Base-by-base conservation (phyloP, 2,329 filamentous ascomycete genomes). In the Fusarium nematophilum region DNA sequence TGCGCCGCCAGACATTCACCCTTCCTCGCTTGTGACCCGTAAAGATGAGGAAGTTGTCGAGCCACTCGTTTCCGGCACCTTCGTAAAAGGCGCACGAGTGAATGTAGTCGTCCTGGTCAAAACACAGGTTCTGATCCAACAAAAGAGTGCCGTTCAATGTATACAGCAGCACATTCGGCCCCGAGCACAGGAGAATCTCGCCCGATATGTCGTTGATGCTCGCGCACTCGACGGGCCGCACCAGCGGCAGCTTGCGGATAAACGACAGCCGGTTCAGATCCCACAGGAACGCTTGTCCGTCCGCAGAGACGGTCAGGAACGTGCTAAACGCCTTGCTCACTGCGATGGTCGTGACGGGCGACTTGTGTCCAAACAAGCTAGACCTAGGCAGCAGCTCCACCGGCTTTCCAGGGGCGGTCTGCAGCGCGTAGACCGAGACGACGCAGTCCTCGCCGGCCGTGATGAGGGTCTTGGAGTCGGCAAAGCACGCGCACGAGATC, bases 381-480 rank as follows among this genome's bases (percentile, higher is more conserved):
- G 90, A 89, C 33, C 89, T 86, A 2, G 91, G 90, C 38, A 90
- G 80, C 1, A 99, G 80, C 61, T 98, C 94, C 3, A 96, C 89
- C 0, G 85, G 80, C 61, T 92, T 93, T 9, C 82, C 81, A 0
- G 80, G 81, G 9, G 83, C 79, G 1, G 85, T 88, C 47, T 83
- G 76, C 31, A 97, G 84, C 2, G 85, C 88, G 83, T 92, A 96
- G 2, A 97, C 88, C 0, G 91, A 93, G 5, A 99, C 85, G 0
- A 95, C 93, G 68, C 94, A 97, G 69, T 99, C 95, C 42, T 92
- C 90, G 21, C 95, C 95, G 1, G 93, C 92, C 0, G 95, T 98
- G 61, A 99, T 89, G 15, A 99, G 83, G 0, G 92, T 97, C 68
- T 90, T 91, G 13, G 92, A 94, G 72, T 97, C 94, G 1, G 92